Evolutionary conservation across 2,329 filamentous ascomycete species (phyloP), one percentile per base, ranked within the genome.

Genomic region (Colletotrichum paranaense): DNA sequence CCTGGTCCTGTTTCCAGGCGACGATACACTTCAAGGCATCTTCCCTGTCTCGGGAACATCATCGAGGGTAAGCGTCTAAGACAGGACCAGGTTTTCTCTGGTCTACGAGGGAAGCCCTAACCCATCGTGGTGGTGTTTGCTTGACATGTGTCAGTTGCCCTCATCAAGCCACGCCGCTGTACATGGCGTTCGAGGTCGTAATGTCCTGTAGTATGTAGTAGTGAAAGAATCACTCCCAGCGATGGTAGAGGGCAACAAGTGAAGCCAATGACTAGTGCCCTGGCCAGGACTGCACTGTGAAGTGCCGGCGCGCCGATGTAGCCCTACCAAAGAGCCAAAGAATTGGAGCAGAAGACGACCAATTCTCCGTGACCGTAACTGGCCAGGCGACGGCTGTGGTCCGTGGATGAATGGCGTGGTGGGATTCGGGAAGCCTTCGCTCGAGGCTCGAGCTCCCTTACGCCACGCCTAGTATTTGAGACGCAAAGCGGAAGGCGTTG

Each of bases 391-490:
- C 35, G 55, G 59, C 24, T 59, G 55, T 52, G 46, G 67, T 62
- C 55, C 55, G 46, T 38, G 35, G 28, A 49, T 38, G 60, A 14
- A 58, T 62, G 60, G 26, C 57, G 67, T 42, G 28, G 60, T 52
- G 55, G 19, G 67, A 65, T 69, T 72, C 66, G 67, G 60, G 59
- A 73, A 59, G 66, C 70, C 65, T 64, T 73, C 16, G 62, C 35
- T 59, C 22, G 46, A 58, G 70, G 70, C 70, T 57, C 60, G 67
- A 71, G 62, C 46, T 70, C 46, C 56, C 60, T 56, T 8, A 70
- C 58, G 58, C 52, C 53, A 38, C 26, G 60, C 22, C 67, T 32
- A 49, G 55, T n/a, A 24, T 60, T 57, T 46, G 56, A 71, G 60
- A 66, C 67, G 71, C 49, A 52, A 58, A 63, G 26, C 35, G 60